Percentiles rank a stretch among this genome's conserved stretches.
phyloP scores from a whole-genome alignment of 2,329 filamentous ascomycete species.

The Rachicladosporium sp. region DNA sequence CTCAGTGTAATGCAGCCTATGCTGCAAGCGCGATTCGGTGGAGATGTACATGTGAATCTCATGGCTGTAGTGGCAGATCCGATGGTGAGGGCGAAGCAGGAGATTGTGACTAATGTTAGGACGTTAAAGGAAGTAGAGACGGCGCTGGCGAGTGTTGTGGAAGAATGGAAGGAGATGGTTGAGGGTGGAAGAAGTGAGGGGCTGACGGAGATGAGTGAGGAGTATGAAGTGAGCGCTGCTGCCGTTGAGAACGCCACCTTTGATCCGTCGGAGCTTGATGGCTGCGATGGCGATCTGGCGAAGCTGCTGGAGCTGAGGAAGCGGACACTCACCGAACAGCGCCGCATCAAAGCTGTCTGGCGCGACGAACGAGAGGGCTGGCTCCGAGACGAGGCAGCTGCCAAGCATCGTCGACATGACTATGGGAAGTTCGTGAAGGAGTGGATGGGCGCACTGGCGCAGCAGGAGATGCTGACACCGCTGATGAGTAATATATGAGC shows the following conservation, averaged over 20 bases:
- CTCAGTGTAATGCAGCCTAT: conserved; percentile 49
- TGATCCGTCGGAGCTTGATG: conserved; percentile 11
- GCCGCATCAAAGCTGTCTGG: conserved; percentile 34
- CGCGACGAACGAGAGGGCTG: conserved; percentile 36
- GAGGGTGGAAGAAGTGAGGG: conserved; percentile 9
- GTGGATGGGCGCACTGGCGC: conserved; percentile 58
- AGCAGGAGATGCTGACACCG: conserved; percentile 45
- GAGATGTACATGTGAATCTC: conserved; percentile 61
- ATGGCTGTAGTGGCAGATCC: conserved; percentile 62
- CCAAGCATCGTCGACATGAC: conserved; percentile 49
- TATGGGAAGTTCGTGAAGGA: conserved; percentile 48
- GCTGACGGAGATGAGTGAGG: conserved; percentile 8
- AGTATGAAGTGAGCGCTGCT: background rate
- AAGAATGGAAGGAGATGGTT: conserved; percentile 33
- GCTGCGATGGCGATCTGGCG: conserved; percentile 11
- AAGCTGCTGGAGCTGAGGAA: conserved; percentile 27
- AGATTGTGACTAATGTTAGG: conserved; percentile 34
- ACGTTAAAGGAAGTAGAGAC: conserved; percentile 29
- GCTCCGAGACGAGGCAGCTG: conserved; percentile 40
- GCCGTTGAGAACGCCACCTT: too few species aligned
- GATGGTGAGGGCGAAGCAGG: conserved; percentile 33
- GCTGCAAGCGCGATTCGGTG: conserved; percentile 58
- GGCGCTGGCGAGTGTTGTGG: conserved; percentile 26
- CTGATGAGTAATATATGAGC: conserved; percentile 6
- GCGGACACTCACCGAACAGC: conserved; percentile 31